These are phyloP conservation scores for Fusarium bulbicola DNA, from an alignment of 2,329 filamentous ascomycete species.

Conservation along the genomic window DNA sequence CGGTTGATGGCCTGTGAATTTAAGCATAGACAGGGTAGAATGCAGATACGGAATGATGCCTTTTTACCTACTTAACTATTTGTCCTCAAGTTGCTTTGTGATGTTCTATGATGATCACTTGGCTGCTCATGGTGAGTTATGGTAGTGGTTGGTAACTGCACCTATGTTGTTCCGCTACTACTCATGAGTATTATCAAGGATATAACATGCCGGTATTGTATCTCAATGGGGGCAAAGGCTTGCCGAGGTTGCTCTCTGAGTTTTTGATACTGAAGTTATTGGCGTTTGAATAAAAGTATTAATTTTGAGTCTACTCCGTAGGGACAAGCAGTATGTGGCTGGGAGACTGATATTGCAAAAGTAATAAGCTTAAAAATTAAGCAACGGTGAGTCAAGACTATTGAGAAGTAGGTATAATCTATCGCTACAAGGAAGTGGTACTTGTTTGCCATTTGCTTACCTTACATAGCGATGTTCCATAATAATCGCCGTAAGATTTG, in stretches of 20 bases:
- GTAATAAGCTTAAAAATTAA: background rate
- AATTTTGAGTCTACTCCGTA: no score
- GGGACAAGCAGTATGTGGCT: background rate
- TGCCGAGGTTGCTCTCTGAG: background rate
- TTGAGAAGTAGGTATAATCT: background rate
- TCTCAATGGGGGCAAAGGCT: background rate
- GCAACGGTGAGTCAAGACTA: no score
- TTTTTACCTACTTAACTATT: constrained; percentile 34
- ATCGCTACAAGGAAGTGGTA: background rate
- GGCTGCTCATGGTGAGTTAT: background rate
- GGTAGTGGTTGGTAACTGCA: no score
- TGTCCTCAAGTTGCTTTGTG: background rate
- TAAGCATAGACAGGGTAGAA: constrained; percentile 52
- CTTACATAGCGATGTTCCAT: background rate
- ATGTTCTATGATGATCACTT: background rate
- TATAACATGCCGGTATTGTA: background rate
- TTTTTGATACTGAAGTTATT: background rate
- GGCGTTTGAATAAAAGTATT: background rate
- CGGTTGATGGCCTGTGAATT: constrained; percentile 44
- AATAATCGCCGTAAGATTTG: background rate
- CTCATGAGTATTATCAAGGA: no score
- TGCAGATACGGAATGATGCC: constrained; percentile 46
- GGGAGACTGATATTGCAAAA: rapidly evolving
- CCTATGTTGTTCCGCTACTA: no score
- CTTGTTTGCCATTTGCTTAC: background rate